phyloP scores from a whole-genome alignment of 768 basidiomycete species.

The Lactarius sanguifluus region DNA sequence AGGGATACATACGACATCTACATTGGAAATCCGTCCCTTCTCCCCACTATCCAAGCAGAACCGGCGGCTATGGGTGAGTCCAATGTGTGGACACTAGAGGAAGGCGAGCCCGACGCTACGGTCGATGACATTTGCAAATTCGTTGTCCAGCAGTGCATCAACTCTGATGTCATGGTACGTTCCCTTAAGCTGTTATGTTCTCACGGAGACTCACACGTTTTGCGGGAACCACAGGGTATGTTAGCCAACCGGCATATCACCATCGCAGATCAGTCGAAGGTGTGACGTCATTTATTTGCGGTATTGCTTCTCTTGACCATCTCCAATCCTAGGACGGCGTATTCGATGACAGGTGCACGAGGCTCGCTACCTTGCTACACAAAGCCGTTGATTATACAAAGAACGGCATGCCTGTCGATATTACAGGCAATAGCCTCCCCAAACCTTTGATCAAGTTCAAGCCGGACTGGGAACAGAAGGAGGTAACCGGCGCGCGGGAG shows the following conservation, averaged over 20 bases:
- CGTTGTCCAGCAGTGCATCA: conserved; percentile 79
- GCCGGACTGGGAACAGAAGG: conserved; percentile 71
- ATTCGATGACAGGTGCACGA: conserved; percentile 53
- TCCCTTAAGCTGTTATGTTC: not conserved
- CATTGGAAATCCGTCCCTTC: conserved; percentile 44
- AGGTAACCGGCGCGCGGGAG: conserved; percentile 43
- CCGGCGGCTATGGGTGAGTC: conserved; percentile 43
- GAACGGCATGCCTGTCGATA: conserved; percentile 64
- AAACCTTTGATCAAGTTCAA: conserved; percentile 59
- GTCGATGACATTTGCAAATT: conserved; percentile 78
- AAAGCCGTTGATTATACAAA: conserved; percentile 82
- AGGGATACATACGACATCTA: too few species aligned
- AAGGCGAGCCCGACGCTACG: conserved; percentile 43
- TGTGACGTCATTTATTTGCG: conserved; percentile 32
- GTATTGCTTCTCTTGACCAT: not conserved
- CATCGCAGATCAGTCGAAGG: conserved; percentile 77
- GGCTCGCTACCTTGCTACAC: conserved; percentile 59
- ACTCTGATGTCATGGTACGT: conserved; percentile 74
- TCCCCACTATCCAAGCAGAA: conserved; percentile 50
- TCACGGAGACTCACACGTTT: not conserved
- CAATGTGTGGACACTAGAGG: conserved; percentile 16
- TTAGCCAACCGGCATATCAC: conserved; percentile 65
- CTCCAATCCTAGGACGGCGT: conserved; percentile 52
- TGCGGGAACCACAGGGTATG: conserved; percentile 50
- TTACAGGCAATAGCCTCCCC: conserved; percentile 47